These are phyloP conservation scores for Solanum chiquidenum DNA, from an alignment of 257 asterid species.

Conservation along the genomic window DNA sequence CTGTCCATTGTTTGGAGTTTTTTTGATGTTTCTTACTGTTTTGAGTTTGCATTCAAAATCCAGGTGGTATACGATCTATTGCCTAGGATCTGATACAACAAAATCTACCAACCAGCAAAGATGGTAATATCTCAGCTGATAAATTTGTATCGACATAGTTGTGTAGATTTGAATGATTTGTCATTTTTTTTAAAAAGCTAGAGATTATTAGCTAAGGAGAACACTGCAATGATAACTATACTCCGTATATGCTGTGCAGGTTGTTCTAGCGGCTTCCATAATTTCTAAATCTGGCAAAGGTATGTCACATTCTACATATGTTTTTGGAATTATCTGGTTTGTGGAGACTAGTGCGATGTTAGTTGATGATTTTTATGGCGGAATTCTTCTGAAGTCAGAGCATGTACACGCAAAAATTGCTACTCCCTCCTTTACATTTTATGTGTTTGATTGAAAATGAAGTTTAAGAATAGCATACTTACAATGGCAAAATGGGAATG, in stretches of 20 bases:
- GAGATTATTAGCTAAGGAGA: not conserved
- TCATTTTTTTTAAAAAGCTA: not conserved
- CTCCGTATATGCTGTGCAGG: slow-evolving; percentile 32
- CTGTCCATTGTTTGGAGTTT: not conserved
- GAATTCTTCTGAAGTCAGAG: not conserved
- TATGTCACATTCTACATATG: slow-evolving; percentile 11
- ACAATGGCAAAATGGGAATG: not conserved
- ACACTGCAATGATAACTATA: not conserved
- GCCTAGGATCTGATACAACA: not conserved
- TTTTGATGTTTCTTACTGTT: not conserved
- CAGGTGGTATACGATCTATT: slow-evolving; percentile 2
- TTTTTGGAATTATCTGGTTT: not conserved
- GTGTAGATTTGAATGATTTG: not conserved
- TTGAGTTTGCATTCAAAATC: not conserved
- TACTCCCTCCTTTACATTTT: not conserved
- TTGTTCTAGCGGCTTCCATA: slow-evolving; percentile 83
- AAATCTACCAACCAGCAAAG: not conserved
- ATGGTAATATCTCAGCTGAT: not conserved
- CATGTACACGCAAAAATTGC: not conserved
- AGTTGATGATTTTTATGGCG: not conserved
- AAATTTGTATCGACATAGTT: not conserved
- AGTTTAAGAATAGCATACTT: not conserved
- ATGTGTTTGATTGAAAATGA: not conserved
- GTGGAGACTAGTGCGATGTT: not conserved
- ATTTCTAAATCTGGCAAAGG: slow-evolving; percentile 89